Percentiles rank a stretch among this genome's conserved stretches.
Conservation (phyloP, 2,329 filamentous ascomycete species). For the Nakataea oryzae region DNA sequence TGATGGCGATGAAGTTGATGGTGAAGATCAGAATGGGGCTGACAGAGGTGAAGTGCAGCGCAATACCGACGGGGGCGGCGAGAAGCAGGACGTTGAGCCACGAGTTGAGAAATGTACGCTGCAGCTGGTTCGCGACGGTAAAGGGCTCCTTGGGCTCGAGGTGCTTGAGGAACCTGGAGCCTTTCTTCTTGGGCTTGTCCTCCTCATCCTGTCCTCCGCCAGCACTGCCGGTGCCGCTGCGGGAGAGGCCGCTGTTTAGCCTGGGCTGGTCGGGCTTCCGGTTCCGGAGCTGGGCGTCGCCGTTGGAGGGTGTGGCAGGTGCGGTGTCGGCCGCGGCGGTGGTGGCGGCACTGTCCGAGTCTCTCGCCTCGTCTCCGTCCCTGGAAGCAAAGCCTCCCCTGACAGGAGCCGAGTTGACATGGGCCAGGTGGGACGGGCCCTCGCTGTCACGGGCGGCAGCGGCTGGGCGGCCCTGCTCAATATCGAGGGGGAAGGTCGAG, state of each 20-base stretch:
- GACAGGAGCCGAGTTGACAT: slow-evolving; percentile 19
- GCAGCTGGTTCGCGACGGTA: slow-evolving; percentile 54
- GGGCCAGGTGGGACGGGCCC: slow-evolving; percentile 18
- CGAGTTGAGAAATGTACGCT: slow-evolving; percentile 66
- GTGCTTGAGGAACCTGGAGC: slow-evolving; percentile 27
- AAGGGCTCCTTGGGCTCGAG: slow-evolving; percentile 43
- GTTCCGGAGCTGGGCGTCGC: slow-evolving; percentile 7
- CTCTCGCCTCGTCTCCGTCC: neutral
- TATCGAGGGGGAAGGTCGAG: slow-evolving; percentile 22
- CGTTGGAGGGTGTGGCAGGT: slow-evolving; percentile 3
- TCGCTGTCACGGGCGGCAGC: slow-evolving; percentile 7
- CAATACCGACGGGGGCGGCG: slow-evolving; percentile 71
- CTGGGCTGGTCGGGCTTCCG: slow-evolving; percentile 13
- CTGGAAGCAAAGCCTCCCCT: neutral
- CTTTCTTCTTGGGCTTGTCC: slow-evolving; percentile 26
- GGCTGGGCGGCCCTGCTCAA: slow-evolving; percentile 15
- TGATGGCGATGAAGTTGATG: slow-evolving; percentile 87
- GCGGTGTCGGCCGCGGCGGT: slow-evolving; percentile 3
- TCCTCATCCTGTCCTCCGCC: slow-evolving; percentile 22
- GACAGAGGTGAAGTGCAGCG: slow-evolving; percentile 44
- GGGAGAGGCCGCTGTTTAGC: slow-evolving; percentile 14
- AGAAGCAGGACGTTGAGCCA: slow-evolving; percentile 81
- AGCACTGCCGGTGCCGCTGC: slow-evolving; percentile 9
- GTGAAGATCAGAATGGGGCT: slow-evolving; percentile 61
- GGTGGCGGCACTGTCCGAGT: neutral